These are phyloP conservation scores for Cardiospermum halicacabum DNA, from an alignment of 345 rosid species.

Conservation along the genomic window DNA sequence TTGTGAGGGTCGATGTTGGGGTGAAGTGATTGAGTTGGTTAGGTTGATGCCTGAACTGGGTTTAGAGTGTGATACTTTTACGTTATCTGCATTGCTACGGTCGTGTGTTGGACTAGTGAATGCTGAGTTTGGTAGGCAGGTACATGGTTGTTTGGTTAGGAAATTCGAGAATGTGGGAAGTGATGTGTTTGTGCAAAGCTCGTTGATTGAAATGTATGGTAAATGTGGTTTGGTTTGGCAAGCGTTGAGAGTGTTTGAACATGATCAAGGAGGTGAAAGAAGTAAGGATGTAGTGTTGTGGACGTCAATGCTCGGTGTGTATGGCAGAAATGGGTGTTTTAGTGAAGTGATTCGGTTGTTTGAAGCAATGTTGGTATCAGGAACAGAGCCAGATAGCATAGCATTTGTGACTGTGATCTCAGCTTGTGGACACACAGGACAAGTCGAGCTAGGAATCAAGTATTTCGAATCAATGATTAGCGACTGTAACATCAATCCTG, in stretches of 20 bases:
- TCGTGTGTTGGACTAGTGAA: conserved; percentile 35
- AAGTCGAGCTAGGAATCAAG: conserved; percentile 43
- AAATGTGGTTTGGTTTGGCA: conserved; percentile 44
- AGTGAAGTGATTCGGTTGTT: conserved; percentile 35
- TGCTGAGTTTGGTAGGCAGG: conserved; percentile 44
- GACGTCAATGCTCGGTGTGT: conserved; percentile 56
- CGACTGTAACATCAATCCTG: conserved; percentile 33
- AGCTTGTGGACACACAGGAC: conserved; percentile 57
- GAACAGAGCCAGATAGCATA: conserved; percentile 43
- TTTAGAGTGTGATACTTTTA: conserved; percentile 40
- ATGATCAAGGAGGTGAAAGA: conserved; percentile 14
- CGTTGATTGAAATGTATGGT: conserved; percentile 62
- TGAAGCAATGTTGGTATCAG: conserved; percentile 36
- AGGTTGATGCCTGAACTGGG: conserved; percentile 38
- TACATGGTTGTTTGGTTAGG: conserved; percentile 37
- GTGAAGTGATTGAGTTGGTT: conserved; percentile 31
- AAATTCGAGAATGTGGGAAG: conserved; percentile 20
- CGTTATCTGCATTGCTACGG: conserved; percentile 33
- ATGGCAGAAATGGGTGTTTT: conserved; percentile 39
- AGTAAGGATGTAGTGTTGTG: conserved; percentile 47
- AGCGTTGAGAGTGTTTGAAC: conserved; percentile 38
- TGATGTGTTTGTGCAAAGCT: conserved; percentile 47
- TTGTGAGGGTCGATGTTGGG: conserved; percentile 37
- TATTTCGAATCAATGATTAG: conserved; percentile 42
- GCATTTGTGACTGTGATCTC: conserved; percentile 50